Evolutionary conservation across 805 yeast genomes (phyloP).

Genomic region (Starmerella sirachaensis): DNA sequence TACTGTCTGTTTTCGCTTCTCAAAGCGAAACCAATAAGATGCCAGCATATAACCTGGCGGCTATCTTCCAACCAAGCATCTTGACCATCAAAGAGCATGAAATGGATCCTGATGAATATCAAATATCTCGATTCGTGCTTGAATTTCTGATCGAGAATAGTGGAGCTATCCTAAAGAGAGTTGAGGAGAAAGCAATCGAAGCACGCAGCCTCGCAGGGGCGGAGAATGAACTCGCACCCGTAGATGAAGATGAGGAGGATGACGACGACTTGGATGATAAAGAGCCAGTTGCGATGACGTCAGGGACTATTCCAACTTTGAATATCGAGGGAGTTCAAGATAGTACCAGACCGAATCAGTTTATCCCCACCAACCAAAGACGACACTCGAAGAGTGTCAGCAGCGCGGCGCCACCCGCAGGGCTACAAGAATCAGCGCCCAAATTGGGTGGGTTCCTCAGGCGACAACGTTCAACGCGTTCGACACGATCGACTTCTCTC

Average conservation of each 20-base stretch:
- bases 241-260: too few species aligned
- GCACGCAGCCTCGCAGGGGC: constrained; percentile 18
- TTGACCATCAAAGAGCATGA: constrained; percentile 87
- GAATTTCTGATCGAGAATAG: constrained; percentile 83
- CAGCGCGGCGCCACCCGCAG: constrained; percentile 20
- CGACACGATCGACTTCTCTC: constrained; percentile 1
- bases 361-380: constrained; percentile 15
- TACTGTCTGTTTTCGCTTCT: constrained; percentile 72
- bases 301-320: too few species aligned
- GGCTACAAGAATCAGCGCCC: constrained; percentile 1
- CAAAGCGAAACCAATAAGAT: constrained; percentile 68
- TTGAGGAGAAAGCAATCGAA: constrained; percentile 26
- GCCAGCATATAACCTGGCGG: constrained; percentile 89
- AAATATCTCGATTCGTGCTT: constrained; percentile 70
- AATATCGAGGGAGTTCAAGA: too few species aligned
- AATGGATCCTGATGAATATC: constrained; percentile 84
- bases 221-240: neutral
- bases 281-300: too few species aligned
- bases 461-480: constrained; percentile 8
- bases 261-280: too few species aligned
- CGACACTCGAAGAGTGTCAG: constrained; percentile 26
- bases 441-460: constrained; percentile 14
- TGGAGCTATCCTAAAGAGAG: constrained; percentile 53
- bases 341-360: neutral
- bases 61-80: constrained; percentile 94